Base-by-base conservation (phyloP, 164 flowering plant genomes). In the Vitis vinifera region DNA sequence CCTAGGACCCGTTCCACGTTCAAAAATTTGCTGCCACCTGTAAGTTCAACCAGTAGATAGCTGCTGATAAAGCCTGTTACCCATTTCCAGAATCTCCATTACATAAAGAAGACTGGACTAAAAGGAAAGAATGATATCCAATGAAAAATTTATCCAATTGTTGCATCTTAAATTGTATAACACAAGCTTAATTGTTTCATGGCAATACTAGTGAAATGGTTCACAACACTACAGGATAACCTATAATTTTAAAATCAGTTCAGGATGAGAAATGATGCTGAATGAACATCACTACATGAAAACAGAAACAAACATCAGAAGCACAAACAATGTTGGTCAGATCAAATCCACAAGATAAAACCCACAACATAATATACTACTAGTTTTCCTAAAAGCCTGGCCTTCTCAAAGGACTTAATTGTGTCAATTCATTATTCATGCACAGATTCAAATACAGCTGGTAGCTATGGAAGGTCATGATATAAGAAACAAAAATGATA, bases 21-120 rank as follows among this genome's bases (percentile, higher is more conserved):
- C 88, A 74, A 83, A 60, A 55, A 89, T 62, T 73, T 63, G 76
- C 83, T 81, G 82, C 96, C 91, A 95, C 97, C 98, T 94, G 98
- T 85, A 92, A 95, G 91, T 89, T 94, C 94, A 95, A 95, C 94
- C 97, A 95, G 98, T 86, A 91, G 89, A 95, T 71, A 92, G 93
- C 98, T 89, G 87, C 96, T 88, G 87, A 80, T 86, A 81, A 95
- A 92, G 95, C 99, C 98, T 95, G 99, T 86, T 91, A 75, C 86
- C 73, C 91, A 88, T 80, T 84, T 83, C 71, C 73, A 85, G 78
- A 68, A 81, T 82, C 77, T 79, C 68, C 82, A 87, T 87, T 76
- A 91, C 82, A 85, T 72, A 74, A 76, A 71, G 81, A 78, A 75
- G 64, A 73, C 70, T 74, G 60, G 73, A 37, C 44, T 37, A 37